phyloP scores from a whole-genome alignment of 1,284 basidiomycete genomes.

The Boletus semigastroideus region DNA sequence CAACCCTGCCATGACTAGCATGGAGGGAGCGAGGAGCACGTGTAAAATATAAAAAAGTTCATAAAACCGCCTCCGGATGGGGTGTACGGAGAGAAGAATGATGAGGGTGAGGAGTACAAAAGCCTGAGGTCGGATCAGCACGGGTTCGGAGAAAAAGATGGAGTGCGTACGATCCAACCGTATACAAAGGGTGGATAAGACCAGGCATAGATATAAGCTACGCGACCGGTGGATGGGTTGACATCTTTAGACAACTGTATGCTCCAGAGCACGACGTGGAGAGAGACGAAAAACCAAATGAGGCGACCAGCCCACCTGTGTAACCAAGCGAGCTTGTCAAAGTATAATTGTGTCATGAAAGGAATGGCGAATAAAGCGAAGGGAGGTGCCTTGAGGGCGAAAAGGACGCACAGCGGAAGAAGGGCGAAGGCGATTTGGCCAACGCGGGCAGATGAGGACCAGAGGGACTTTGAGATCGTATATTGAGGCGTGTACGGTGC shows the following conservation, averaged over 20 bases:
- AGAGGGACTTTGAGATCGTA: slow-evolving; percentile 72
- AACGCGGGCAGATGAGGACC: slow-evolving; percentile 73
- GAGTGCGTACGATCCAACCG: slow-evolving; percentile 63
- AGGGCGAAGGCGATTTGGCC: slow-evolving; percentile 81
- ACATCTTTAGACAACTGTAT: slow-evolving; percentile 64
- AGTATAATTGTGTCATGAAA: slow-evolving; percentile 66
- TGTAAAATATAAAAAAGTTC: slow-evolving; percentile 79
- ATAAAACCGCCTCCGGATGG: slow-evolving; percentile 68
- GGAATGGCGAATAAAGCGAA: slow-evolving; percentile 79
- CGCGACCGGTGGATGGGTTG: slow-evolving; percentile 46
- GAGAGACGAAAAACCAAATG: slow-evolving; percentile 67
- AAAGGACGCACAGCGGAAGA: slow-evolving; percentile 72
- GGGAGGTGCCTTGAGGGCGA: slow-evolving; percentile 81
- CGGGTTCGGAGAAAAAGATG: slow-evolving; percentile 1
- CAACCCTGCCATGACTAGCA: slow-evolving; percentile 59
- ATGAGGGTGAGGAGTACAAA: slow-evolving; percentile 72
- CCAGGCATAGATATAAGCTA: slow-evolving; percentile 66
- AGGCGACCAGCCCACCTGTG: slow-evolving; percentile 76
- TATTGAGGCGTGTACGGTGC: slow-evolving; percentile 48
- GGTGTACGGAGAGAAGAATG: slow-evolving; percentile 60
- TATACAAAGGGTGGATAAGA: slow-evolving; percentile 71
- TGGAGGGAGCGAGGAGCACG: slow-evolving; percentile 63
- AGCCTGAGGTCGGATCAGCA: slow-evolving; percentile 44
- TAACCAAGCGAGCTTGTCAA: slow-evolving; percentile 75
- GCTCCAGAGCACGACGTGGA: slow-evolving; percentile 77